Base-by-base conservation (phyloP, 352 stramenopile species). In the Phytophthora gonapodyides region DNA sequence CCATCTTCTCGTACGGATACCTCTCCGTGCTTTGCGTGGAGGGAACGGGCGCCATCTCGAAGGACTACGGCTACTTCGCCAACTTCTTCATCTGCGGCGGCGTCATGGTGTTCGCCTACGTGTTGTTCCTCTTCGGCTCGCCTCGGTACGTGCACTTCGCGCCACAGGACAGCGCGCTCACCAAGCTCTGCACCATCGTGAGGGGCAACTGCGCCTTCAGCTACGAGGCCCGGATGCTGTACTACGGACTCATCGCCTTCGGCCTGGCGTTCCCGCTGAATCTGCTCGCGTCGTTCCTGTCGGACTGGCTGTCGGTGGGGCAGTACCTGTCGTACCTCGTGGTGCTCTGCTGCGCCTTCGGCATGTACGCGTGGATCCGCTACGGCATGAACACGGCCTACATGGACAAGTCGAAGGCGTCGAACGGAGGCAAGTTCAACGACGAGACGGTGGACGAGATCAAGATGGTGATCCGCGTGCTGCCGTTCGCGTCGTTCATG, bases 1-100 rank as follows among this genome's bases (percentile, higher is more conserved):
- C 91, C 16, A 84, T 96, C 57, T 90, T 97, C 49, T 95, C 88
- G 40, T 98, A 96, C 71, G 89, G 85, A 7, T 93, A 97, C 51
- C 67, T 98, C 2, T 94, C 87, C 12, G 82, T 96, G 36, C 75
- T 98, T 0, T 97, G 86, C 58, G 87, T 97, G 5, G 76, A 96
- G 67, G 91, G 91, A 13, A 80, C 86, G 0, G 78, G 80, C 1
- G 55, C 82, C 1, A 93, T 97, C 30, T 71, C 81, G 5, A 56
- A 75, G 27, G 68, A 94, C 1, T 97, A 94, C 56, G 89, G 90
- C 11, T 98, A 97, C 53, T 96, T 96, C 66, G 87, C 84, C 19
- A 93, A 78, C 33, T 98, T 94, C 57, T 64, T 80, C 45, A 91
- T 95, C 56, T 94, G 84, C 45, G 79, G 81, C 24, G 82, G 76